Evolutionary conservation across 2,329 filamentous ascomycete species (phyloP), one percentile per base, ranked within the genome.

Genomic region (Fonsecaea nubica): DNA sequence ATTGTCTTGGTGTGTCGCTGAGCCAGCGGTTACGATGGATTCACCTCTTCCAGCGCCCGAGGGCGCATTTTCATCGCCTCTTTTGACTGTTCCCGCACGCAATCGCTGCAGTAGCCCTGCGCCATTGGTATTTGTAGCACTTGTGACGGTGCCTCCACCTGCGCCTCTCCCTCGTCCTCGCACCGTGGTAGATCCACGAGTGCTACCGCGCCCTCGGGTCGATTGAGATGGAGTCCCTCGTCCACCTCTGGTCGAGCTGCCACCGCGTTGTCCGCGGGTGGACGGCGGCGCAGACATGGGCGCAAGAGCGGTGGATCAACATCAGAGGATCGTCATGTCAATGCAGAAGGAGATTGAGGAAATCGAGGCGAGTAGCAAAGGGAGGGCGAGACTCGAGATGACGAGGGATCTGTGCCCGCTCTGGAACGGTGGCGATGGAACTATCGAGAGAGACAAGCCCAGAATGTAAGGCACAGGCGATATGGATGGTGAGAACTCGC

Each of bases 261-360:
- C 69, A 62, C 69, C 69, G 64, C 69, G 69, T 59, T 66, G 69
- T 40, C 68, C 68, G 66, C 69, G 69, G 48, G 61, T 65, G 67
- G 66, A 63, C 63, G 63, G 68, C 57, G 63, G 69, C 60, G 69
- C 65, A 67, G 68, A 71, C 69, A 71, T 71, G 63, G 63, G 59
- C 62, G 57, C 58, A 50, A 30, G 18, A 38, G 32, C 52, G 58
- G 30, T 61, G 48, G 58, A 67, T 69, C 69, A 69, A 69, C 69
- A 71, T 71, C 35, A 63, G 66, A 58, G 56, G 60, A 55, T 32
- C 61, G 57, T 61, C 68, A 70, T 66, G 63, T 10, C 25, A 45
- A 32, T 12, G 35, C 15, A 12, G 13, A 53, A 42, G 52, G 15
- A 25, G 5, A 35, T n/a, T 12, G 36, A 30, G 12, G 25, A 42